Conservation (phyloP, 129 eudicot genomes). For the Centaurea solstitialis region DNA sequence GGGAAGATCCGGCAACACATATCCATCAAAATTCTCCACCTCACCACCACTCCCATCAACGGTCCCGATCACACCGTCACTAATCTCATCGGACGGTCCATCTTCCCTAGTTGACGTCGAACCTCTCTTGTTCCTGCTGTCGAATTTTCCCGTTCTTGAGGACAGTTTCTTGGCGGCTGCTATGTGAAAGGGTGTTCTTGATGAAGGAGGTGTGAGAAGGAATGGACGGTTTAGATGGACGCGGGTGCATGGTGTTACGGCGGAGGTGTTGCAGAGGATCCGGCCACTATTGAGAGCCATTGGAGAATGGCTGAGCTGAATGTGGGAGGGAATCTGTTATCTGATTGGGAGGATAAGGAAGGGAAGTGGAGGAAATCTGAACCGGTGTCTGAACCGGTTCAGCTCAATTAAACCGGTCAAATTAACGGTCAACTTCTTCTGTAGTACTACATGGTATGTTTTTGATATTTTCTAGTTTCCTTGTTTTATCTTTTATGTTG, state of each 20-base stretch:
- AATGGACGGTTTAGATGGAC: constrained; percentile 48
- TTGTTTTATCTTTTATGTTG: no score
- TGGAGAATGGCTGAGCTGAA: constrained; percentile 30
- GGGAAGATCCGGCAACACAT: constrained; percentile 75
- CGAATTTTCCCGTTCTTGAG: constrained; percentile 69
- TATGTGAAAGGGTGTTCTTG: constrained; percentile 34
- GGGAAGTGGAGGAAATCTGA: not conserved
- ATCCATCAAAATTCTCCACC: constrained; percentile 62
- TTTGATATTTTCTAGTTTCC: no score
- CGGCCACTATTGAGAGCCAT: constrained; percentile 63
- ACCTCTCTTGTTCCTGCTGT: constrained; percentile 68
- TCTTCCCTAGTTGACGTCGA: constrained; percentile 53
- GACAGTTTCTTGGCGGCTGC: constrained; percentile 68
- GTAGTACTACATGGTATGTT: no score
- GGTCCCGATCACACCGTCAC: constrained; percentile 4
- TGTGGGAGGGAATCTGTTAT: constrained; percentile 21
- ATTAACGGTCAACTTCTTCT: no score
- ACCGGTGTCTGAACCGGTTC: constrained; percentile 23
- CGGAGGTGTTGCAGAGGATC: constrained; percentile 41
- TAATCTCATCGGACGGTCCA: constrained; percentile 29
- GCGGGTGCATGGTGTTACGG: constrained; percentile 45
- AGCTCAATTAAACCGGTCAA: no score
- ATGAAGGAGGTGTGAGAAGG: constrained; percentile 28
- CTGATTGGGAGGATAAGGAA: constrained; percentile 31
- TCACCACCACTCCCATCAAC: constrained; percentile 27